phyloP scores from a whole-genome alignment of 805 yeast species.

The Candida vaughaniae region DNA sequence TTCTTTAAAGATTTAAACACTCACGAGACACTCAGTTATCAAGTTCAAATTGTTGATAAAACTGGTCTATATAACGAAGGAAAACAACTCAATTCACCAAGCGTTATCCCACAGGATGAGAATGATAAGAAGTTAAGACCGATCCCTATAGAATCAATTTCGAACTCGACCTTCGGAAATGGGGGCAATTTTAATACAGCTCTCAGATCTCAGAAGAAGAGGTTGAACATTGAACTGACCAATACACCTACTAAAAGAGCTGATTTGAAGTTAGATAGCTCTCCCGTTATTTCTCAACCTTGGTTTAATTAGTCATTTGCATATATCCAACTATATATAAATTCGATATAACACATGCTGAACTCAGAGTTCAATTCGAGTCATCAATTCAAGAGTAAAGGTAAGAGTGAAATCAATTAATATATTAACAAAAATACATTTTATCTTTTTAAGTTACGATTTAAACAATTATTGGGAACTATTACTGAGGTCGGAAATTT shows the following conservation, averaged over 20 bases:
- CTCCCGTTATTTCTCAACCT: not conserved
- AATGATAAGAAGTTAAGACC: slow-evolving; percentile 29
- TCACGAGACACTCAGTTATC: slow-evolving; percentile 53
- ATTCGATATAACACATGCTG: too few relatives aligned
- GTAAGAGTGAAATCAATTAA: too few relatives aligned
- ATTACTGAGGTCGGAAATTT: not conserved
- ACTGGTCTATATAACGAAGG: slow-evolving; percentile 65
- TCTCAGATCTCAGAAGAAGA: slow-evolving; percentile 26
- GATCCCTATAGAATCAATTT: slow-evolving; percentile 10
- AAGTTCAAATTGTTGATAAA: slow-evolving; percentile 52
- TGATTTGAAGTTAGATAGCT: slow-evolving; percentile 11
- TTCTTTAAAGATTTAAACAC: slow-evolving; percentile 61
- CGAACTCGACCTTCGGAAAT: slow-evolving; percentile 14
- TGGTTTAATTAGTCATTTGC: not conserved
- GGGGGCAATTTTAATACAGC: slow-evolving; percentile 32
- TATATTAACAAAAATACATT: too few relatives aligned
- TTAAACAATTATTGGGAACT: not conserved
- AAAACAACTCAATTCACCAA: slow-evolving; percentile 20
- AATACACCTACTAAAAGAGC: slow-evolving; percentile 25
- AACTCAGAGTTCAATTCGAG: too few relatives aligned
- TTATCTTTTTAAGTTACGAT: too few relatives aligned
- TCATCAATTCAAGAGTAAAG: too few relatives aligned
- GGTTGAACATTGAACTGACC: slow-evolving; percentile 16
- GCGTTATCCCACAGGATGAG: slow-evolving; percentile 24
- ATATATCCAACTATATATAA: too few relatives aligned